These are phyloP conservation scores for Pichia sp. DNA, from an alignment of 1,139 yeast species.

Conservation along the genomic window DNA sequence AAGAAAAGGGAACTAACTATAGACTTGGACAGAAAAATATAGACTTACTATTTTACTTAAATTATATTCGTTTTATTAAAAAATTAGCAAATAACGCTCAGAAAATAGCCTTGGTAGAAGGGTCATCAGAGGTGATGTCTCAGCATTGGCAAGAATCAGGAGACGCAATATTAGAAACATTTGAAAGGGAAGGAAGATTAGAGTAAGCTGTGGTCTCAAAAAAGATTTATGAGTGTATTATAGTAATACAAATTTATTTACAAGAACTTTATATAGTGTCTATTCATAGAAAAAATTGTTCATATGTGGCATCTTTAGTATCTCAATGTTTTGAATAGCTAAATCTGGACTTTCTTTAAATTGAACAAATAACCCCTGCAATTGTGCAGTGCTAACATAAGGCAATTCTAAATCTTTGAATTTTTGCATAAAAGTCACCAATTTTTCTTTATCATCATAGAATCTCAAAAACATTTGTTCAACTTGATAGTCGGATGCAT, in stretches of 20 bases:
- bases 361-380: conserved; percentile 92
- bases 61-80: conserved; percentile 42
- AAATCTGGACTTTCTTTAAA: conserved; percentile 77
- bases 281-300: conserved; percentile 29
- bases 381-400: conserved; percentile 80
- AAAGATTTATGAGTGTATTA: too few relatives aligned
- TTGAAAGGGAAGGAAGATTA: conserved; percentile 21
- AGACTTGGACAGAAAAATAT: conserved; percentile 21
- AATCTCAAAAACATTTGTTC: conserved; percentile 80
- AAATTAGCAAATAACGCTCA: conserved; percentile 35
- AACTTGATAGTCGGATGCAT: conserved; percentile 80
- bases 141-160: conserved; percentile 33
- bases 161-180: conserved; percentile 24
- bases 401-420: conserved; percentile 47
- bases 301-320: conserved; percentile 34
- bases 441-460: conserved; percentile 64
- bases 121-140: conserved; percentile 34
- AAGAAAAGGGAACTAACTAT: background rate
- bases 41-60: conserved; percentile 39
- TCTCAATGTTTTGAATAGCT: conserved; percentile 62
- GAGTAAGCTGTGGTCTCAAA: too few relatives aligned
- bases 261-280: background rate
- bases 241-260: conserved; percentile 5
- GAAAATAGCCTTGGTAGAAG: conserved; percentile 30
- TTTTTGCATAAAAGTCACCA: conserved; percentile 55